Base-by-base conservation (phyloP, 2,329 filamentous ascomycete species). In the Penicillium sp. region DNA sequence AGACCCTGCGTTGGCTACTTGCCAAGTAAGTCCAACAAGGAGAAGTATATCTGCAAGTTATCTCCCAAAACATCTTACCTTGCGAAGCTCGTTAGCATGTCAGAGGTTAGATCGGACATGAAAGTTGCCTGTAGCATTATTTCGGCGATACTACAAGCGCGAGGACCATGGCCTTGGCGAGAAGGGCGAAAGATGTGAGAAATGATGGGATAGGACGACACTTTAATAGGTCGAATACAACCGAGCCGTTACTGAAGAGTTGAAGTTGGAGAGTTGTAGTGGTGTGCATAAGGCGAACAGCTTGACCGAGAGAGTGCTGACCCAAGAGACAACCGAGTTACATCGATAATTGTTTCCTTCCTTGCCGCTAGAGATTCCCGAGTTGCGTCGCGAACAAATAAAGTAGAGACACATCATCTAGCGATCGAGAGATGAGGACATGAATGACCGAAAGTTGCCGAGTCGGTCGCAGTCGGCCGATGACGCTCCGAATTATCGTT, bases 311-410 rank as follows among this genome's bases (percentile, higher is more conserved):
- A 60, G 52, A 69, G 65, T 71, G 69, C 66, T 72, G 70, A 68
- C 58, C 59, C 67, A 71, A 66, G 63, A 70, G 67, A 72, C 57
- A 72, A 68, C 66, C 69, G 68, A 70, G 72, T 72, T 73, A 73
- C 70, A 73, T 70, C 68, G 70, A 68, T 66, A 66, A 61, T 63
- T 67, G 63, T 63, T 65, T 61, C 62, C 57, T 67, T 64, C 66
- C 64, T 66, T 70, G 69, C 67, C 68, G 70, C 70, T 68, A 72
- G 59, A 65, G 50, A 61, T 67, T 62, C 60, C 66, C 66, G 65
- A 65, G 57, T 66, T 63, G 65, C 60, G 66, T 60, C 65, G 66
- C 62, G 64, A 67, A 68, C 60, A 65, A 68, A 70, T 61, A 62
- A 62, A 66, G 62, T 63, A 66, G 59, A 68, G 52, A 53, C 58